Base-by-base conservation (phyloP, 441 rosid species). In the Jatropha podagrica region DNA sequence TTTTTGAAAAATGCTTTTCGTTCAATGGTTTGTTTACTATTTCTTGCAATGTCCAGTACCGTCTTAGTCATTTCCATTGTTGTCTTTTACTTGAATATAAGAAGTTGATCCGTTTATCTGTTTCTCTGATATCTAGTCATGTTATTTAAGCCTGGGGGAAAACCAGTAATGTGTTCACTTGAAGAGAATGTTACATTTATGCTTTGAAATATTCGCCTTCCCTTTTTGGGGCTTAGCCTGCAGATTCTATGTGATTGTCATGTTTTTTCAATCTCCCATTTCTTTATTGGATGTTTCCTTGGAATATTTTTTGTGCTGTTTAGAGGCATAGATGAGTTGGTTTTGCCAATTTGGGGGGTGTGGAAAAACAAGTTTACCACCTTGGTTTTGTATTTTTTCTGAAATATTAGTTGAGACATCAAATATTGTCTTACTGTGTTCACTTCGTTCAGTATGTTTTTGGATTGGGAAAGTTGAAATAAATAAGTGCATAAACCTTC, bases 1-100 rank as follows among this genome's bases (percentile, higher is more conserved):
- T 78, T 20, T 68, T 51, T 26, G 12, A 23, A 73, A 67, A 20
- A n/a, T n/a, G 61, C 12, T 59, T 52, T 65, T 49, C 56, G 41
- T 38, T 46, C 18, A 14, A 42, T 0, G 32, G 12, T 14, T 7
- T 46, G 17, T 26, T 15, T 44, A 46, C 38, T 49, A 5, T 37
- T 55, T 74, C 56, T 17, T n/a, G 46, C 51, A 38, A 15, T 41
- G 5, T 64, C 18, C 23, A 9, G 7, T 10, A 27, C 32, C 56
- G 41, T 12, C 63, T 17, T 2, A 4, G 3, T 37, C 46, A 71
- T 71, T 71, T 56, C 37, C 20, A 56, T 56, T 2, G 23, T 7
- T 18, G 60, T 56, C 7, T 38, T 71, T 71, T 32, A 41, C 52
- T 55, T 14, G 9, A 44, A 37, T 69, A 58, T 49, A 12, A 32